These are phyloP conservation scores for Geotrichum aggregatum DNA, from an alignment of 1,139 yeast species.

Conservation along the genomic window DNA sequence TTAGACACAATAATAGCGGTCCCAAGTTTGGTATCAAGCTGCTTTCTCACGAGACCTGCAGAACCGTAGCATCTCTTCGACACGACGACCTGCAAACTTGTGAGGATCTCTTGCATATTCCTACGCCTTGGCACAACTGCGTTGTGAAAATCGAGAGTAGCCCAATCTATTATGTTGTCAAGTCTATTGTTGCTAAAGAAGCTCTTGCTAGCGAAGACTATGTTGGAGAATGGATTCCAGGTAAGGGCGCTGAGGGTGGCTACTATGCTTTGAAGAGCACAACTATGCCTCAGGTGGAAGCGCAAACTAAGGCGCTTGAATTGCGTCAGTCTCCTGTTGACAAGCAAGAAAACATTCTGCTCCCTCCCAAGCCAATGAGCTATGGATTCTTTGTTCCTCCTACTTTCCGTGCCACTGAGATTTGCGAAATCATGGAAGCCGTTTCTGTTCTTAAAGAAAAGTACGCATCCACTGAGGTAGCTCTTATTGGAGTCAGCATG, in stretches of 20 bases:
- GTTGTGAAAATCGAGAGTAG: conserved; percentile 17
- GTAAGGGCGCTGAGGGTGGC: conserved; percentile 18
- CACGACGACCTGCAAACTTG: conserved; percentile 18
- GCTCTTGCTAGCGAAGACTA: conserved; percentile 16
- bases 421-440: conserved; percentile 7
- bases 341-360: background rate
- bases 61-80: conserved; percentile 16
- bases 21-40: conserved; percentile 22
- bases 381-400: conserved; percentile 18
- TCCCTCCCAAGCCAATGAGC: background rate
- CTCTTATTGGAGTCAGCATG: conserved; percentile 8
- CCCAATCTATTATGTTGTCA: conserved; percentile 17
- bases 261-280: conserved; percentile 4
- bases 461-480: conserved; percentile 1
- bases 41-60: conserved; percentile 18
- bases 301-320: background rate
- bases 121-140: conserved; percentile 23
- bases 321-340: background rate
- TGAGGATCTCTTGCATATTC: conserved; percentile 22
- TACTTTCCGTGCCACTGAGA: conserved; percentile 3
- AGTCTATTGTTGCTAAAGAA: conserved; percentile 19
- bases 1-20: conserved; percentile 21
- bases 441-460: conserved; percentile 8
- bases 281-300: no score
- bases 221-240: conserved; percentile 19